Conservation (phyloP, 495 filamentous ascomycete genomes). For the Letharia columbiana region DNA sequence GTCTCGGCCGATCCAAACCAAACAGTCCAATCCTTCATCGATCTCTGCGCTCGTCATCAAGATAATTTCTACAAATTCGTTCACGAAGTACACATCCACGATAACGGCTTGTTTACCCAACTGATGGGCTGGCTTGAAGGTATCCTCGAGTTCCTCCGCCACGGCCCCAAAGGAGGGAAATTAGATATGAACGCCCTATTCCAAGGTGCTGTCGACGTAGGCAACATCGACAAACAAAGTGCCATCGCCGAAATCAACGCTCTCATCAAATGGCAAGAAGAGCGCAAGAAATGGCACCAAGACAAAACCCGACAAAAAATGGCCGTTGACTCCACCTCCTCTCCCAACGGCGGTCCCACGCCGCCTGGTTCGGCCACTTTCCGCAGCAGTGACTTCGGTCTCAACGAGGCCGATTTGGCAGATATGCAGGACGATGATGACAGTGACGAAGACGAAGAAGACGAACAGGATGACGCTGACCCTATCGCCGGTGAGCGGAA, state of each 20-base stretch:
- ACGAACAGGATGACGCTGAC: slow-evolving; percentile 70
- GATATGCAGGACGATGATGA: slow-evolving; percentile 17
- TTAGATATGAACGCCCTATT: slow-evolving; percentile 93
- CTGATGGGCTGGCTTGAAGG: slow-evolving; percentile 96
- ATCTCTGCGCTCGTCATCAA: slow-evolving; percentile 90
- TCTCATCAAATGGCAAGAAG: slow-evolving; percentile 88
- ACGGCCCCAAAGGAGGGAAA: slow-evolving; percentile 68
- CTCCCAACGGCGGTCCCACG: slow-evolving; percentile 28
- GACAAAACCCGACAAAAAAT: slow-evolving; percentile 98
- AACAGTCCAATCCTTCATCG: slow-evolving; percentile 97
- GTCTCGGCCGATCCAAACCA: slow-evolving; percentile 92
- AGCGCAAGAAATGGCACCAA: slow-evolving; percentile 91
- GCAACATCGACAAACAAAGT: slow-evolving; percentile 56
- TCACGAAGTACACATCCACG: slow-evolving; percentile 96
- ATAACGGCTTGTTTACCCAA: slow-evolving; percentile 90
- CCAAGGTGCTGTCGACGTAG: slow-evolving; percentile 60
- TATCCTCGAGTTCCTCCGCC: slow-evolving; percentile 87
- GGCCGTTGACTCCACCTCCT: slow-evolving; percentile 63
- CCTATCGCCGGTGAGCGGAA: slow-evolving; percentile 80
- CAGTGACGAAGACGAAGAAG: slow-evolving; percentile 53
- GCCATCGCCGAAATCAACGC: slow-evolving; percentile 75
- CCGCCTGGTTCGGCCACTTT: slow-evolving; percentile 49
- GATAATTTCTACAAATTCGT: slow-evolving; percentile 98
- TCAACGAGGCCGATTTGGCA: slow-evolving; percentile 50
- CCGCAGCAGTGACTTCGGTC: slow-evolving; percentile 73